Base-by-base conservation (phyloP, 2,329 filamentous ascomycete species). In the Beauveria sp. region DNA sequence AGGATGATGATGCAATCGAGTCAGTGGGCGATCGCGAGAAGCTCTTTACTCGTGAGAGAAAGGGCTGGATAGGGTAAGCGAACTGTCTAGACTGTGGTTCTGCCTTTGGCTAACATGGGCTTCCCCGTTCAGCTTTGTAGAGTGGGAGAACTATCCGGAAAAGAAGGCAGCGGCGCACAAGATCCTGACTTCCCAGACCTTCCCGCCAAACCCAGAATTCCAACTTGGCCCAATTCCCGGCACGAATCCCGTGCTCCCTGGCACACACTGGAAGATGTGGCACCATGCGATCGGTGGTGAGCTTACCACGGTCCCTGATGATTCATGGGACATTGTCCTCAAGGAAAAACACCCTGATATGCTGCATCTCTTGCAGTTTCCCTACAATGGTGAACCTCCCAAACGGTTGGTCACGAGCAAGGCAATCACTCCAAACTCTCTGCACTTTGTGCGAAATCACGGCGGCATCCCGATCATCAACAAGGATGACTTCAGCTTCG, bases 71-170 rank as follows among this genome's bases (percentile, higher is more conserved):
- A 24, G 75, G 70, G 67, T 71, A 63, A 57, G 68, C 64, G 14
- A 3, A 18, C 2, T 6, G n/a, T 59, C 5, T 16, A 6, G 34
- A 37, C 12, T 37, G 12, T 37, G 12, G 12, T 58, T 47, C 18
- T 10, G 1, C 28, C 44, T 6, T 16, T 14, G 12, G 34, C 34
- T 37, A 14, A 37, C 34, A 16, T 37, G 12, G 3, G 34, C 14
- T 5, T 5, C 3, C 34, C 12, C 34, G 12, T 37, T 14, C 40
- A 71, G 83, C 8, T 89, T 88, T 63, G 77, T 90, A 6, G 86
- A 89, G 67, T 89, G 86, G 86, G 86, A 89, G 68, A 79, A 83
- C 14, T 87, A 88, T 59, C 86, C 87, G 0, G 84, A 88, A 53
- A 89, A 88, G 71, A 87, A 87, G 67, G 78, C 76, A 28, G 74